Percentiles rank a stretch among this genome's conserved stretches.
Conservation (phyloP, 306 rosid genomes). For the Malus fusca region DNA sequence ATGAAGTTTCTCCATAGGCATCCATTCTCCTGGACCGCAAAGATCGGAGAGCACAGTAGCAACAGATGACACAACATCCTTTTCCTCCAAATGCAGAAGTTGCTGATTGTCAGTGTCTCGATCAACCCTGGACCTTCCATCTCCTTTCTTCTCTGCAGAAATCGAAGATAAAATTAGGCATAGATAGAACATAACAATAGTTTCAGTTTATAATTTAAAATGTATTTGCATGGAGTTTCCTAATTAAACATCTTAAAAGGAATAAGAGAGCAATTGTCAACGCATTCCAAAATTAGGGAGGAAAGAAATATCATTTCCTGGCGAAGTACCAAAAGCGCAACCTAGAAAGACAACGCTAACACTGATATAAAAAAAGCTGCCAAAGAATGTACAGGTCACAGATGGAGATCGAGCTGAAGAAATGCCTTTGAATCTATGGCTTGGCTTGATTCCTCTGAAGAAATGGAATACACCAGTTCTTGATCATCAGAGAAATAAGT, state of each 20-base stretch:
- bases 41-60: constrained; percentile 94
- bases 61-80: constrained; percentile 98
- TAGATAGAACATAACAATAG: constrained; percentile 2
- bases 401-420: not conserved
- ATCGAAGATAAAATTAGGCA: constrained; percentile 12
- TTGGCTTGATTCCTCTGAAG: not conserved
- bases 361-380: not conserved
- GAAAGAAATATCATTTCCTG: not conserved
- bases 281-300: not conserved
- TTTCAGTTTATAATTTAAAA: not conserved
- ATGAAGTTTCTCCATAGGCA: constrained; percentile 98
- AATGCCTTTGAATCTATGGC: not conserved
- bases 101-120: constrained; percentile 87
- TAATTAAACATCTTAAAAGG: not conserved
- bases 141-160: constrained; percentile 72
- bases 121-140: constrained; percentile 81
- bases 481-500: not conserved
- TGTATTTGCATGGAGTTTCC: not conserved
- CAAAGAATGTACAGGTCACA: not conserved
- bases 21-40: constrained; percentile 99
- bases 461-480: not conserved
- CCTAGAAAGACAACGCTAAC: not conserved
- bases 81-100: constrained; percentile 84
- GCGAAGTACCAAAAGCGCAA: not conserved
- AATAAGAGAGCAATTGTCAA: not conserved